Evolutionary conservation across 192 early-diverging fungal genomes (phyloP), one percentile per base, ranked within the genome.

Genomic region (Backusella liffmaniae): DNA sequence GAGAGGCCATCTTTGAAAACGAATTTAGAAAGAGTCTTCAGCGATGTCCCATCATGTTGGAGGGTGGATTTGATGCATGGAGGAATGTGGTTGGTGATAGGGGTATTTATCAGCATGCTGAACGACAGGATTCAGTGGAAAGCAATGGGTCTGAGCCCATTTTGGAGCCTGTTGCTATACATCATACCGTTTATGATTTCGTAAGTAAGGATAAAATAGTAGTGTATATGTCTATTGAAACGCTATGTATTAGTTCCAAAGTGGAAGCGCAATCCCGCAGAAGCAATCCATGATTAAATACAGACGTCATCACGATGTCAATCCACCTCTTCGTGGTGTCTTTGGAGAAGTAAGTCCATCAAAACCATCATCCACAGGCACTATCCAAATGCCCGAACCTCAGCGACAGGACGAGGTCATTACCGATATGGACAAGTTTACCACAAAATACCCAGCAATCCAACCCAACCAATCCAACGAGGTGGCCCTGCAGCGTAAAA

Each of bases 51-150:
- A 83, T 94, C 62, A 77, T 98, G 32, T 77, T 98, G 9, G 67
- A 83, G 7, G 96, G 96, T 15, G 96, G 96, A 0, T 95, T 94
- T 82, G 82, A 89, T 39, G 93, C 87, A 2, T 98, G 96, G 96
- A 74, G 76, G 23, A 70, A 79, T 0, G 86, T 80, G 16, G 74
- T 90, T 39, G 87, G 87, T 6, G 81, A 83, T 35, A 74, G 75
- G 13, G 87, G 87, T 41, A 82, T 91, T 32, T 80, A 72, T 68
- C 30, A 69, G 16, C 78, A 49, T 18, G 32, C 5, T 3, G 16
- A 16, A 36, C 26, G 35, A 2, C 66, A 67, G 18, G 16, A 18
- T n/a, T 35, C 32, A 35, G 10, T 26, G 18, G 15, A 16, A 3
- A 39, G 39, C 3, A 70, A 18, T 9, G 46, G 18, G 6, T 30